Base-by-base conservation (phyloP, 2,329 filamentous ascomycete genomes). In the Aspergillus pseudoviridinutans region DNA sequence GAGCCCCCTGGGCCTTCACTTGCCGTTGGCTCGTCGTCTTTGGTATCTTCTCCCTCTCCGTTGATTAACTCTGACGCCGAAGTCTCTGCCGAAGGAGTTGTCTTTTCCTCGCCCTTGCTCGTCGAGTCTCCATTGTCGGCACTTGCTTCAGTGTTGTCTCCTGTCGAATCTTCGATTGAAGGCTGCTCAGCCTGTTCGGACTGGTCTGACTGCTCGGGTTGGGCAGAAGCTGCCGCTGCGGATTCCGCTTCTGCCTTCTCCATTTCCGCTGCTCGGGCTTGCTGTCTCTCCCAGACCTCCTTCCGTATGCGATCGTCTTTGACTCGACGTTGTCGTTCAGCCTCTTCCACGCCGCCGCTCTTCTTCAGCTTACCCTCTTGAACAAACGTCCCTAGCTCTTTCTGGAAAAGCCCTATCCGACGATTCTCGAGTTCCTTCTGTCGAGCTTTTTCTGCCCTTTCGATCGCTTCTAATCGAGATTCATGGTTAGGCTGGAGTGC, bases 401-500 rank as follows among this genome's bases (percentile, higher is more conserved):
- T 90, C 72, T 90, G 91, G 69, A 99, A 88, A 29, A 91, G 90
- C 38, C 88, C 90, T 27, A 83, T 83, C 20, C 81, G 82, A 2
- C 94, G 84, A 61, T 80, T 87, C 71, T 91, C 89, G 1, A 99
- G 82, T 71, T 99, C 94, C 71, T 91, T 92, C 74, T 94, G 90
- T 24, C 94, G 84, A 7, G 92, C 82, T 77, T 92, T 94, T 77
- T 97, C 94, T 0, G 94, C 94, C n/a, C 94, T 87, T 74, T 97
- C 92, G 64, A 99, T 99, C 38, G 94, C 94, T 75, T 97, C 94
- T 0, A 99, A 81, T 38, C 94, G 84, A 65, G 90, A 87, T 74
- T 97, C 92, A 73, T 99, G 94, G 69, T 99, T 97, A 1, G 93
- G 92, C 70, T 94, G 90, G 49, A 99, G 79, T 3, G 94, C 94